phyloP scores from a whole-genome alignment of 1,284 basidiomycete species.

The Phylloboletellus chloephorus region DNA sequence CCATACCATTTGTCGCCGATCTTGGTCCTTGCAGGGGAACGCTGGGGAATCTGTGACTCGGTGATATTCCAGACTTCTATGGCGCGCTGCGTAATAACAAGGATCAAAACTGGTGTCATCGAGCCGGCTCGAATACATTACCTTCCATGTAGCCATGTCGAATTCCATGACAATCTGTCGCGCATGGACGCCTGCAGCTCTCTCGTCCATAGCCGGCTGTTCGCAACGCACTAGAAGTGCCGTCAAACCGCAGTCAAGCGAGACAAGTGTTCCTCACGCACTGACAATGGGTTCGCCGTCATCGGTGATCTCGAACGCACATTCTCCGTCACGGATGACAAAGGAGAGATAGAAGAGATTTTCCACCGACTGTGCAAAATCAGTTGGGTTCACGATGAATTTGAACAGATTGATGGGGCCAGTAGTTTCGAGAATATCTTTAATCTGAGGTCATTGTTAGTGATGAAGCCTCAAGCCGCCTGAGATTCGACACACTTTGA shows the following conservation, averaged over 20 bases:
- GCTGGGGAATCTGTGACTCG: constrained; percentile 60
- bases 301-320: constrained; percentile 58
- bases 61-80: constrained; percentile 78
- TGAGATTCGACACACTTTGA: constrained; percentile 39
- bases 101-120: neutral
- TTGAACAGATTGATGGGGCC: constrained; percentile 70
- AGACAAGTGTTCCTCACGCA: constrained; percentile 35
- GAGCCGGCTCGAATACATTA: constrained; percentile 31
- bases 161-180: constrained; percentile 84
- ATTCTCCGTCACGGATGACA: constrained; percentile 79
- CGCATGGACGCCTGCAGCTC: constrained; percentile 58
- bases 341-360: constrained; percentile 93
- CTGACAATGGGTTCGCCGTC: constrained; percentile 72
- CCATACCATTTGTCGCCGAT: constrained; percentile 68
- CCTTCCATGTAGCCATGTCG: constrained; percentile 78
- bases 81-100: constrained; percentile 48
- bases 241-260: constrained; percentile 1
- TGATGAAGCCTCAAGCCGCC: neutral
- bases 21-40: constrained; percentile 48
- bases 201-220: constrained; percentile 60
- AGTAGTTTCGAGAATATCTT: constrained; percentile 45
- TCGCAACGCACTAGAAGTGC: constrained; percentile 51
- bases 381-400: constrained; percentile 81
- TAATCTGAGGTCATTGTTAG: constrained; percentile 40
- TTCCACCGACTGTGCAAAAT: constrained; percentile 89